Evolutionary conservation across 305 asterid species (phyloP).

Genomic region (Coffea humblotiana): DNA sequence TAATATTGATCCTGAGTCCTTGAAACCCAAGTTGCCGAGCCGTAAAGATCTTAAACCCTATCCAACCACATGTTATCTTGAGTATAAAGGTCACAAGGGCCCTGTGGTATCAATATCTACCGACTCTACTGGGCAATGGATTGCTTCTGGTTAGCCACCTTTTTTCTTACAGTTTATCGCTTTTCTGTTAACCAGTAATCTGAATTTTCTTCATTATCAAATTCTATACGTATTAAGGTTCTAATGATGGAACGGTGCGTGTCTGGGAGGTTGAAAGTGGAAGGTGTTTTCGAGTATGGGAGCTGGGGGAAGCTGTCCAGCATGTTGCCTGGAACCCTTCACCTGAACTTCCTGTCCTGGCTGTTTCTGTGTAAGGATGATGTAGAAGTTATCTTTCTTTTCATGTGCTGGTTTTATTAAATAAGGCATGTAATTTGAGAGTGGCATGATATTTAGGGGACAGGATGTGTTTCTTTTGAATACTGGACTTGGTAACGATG

Average conservation of each 20-base stretch:
- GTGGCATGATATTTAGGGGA: constrained; percentile 48
- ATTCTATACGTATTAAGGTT: constrained; percentile 52
- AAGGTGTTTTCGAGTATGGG: constrained; percentile 80
- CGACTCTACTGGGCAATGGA: constrained; percentile 87
- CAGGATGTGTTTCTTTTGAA: constrained; percentile 69
- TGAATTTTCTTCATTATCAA: constrained; percentile 8
- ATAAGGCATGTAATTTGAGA: constrained; percentile 15
- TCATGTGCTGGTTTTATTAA: constrained; percentile 19
- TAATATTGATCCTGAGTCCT: constrained; percentile 89
- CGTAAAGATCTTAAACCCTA: constrained; percentile 88
- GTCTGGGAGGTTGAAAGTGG: constrained; percentile 98
- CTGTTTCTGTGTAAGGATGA: constrained; percentile 73
- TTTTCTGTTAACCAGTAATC: constrained; percentile 7
- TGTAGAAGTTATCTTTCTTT: not conserved
- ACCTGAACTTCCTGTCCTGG: constrained; percentile 76
- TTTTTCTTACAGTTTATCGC: not conserved
- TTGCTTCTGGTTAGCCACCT: constrained; percentile 81
- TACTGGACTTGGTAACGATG: constrained; percentile 64
- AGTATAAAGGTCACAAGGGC: constrained; percentile 92
- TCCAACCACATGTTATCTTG: constrained; percentile 85
- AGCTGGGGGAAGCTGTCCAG: constrained; percentile 65
- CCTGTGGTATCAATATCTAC: constrained; percentile 75
- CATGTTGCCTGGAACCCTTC: constrained; percentile 90
- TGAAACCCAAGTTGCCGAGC: constrained; percentile 95
- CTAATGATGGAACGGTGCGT: constrained; percentile 89